Percentiles rank a stretch among this genome's conserved stretches.
Evolutionary conservation across 2,329 filamentous ascomycete species (phyloP).

Genomic region (Beauveria varroae): DNA sequence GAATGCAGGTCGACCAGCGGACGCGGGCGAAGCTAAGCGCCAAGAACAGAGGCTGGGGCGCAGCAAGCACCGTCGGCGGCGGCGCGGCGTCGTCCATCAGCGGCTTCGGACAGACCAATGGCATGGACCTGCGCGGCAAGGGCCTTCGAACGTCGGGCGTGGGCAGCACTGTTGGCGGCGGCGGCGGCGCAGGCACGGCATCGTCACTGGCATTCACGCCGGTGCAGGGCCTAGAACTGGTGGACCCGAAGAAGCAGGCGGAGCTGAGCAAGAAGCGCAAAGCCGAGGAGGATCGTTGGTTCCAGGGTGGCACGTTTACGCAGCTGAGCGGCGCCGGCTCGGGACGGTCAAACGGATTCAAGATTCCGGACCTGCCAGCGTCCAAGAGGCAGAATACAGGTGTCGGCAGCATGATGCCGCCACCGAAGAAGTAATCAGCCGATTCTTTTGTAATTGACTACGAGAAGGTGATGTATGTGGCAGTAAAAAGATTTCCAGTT

Average conservation of each 20-base stretch:
- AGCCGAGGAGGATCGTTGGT: constrained; percentile 92
- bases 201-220: constrained; percentile 90
- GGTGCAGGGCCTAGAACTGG: constrained; percentile 87
- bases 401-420: constrained; percentile 38
- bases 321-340: constrained; percentile 49
- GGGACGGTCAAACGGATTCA: constrained; percentile 53
- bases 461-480: neutral
- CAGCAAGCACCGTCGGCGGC: constrained; percentile 55
- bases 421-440: constrained; percentile 4
- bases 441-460: neutral
- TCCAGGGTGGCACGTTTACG: constrained; percentile 95
- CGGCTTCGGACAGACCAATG: constrained; percentile 60
- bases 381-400: constrained; percentile 67
- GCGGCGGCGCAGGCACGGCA: constrained; percentile 56
- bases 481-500: neutral
- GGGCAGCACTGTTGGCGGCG: constrained; percentile 53
- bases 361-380: constrained; percentile 67
- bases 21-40: constrained; percentile 89
- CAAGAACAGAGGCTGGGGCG: constrained; percentile 94
- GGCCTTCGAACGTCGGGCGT: constrained; percentile 79
- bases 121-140: constrained; percentile 65
- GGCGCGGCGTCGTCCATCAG: constrained; percentile 75
- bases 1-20: constrained; percentile 82
- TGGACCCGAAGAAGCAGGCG: constrained; percentile 84
- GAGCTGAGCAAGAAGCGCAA: constrained; percentile 87